These are phyloP conservation scores for Hippophae rhamnoides DNA, from an alignment of 306 rosid genomes.

Conservation along the genomic window DNA sequence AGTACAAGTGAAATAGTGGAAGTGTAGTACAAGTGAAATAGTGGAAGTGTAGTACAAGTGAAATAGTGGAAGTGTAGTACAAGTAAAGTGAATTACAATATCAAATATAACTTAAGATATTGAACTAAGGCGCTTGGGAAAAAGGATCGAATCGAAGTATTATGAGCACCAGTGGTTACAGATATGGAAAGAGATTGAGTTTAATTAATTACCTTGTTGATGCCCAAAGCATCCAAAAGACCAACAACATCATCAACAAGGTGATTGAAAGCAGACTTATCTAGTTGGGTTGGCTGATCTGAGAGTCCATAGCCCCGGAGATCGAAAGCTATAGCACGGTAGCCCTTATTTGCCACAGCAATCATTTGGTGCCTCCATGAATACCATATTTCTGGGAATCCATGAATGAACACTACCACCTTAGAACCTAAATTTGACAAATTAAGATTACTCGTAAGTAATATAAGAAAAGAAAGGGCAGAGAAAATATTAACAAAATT, in stretches of 20 bases:
- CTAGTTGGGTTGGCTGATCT: constrained; percentile 44
- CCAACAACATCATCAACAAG: constrained; percentile 37
- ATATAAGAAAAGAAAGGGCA: too few species aligned
- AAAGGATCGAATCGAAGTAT: too few species aligned
- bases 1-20: too few species aligned
- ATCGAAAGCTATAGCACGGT: constrained; percentile 57
- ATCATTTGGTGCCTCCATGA: constrained; percentile 74
- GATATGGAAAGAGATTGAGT: not conserved
- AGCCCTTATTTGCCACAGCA: constrained; percentile 53
- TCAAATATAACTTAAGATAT: too few species aligned
- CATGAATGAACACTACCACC: constrained; percentile 63
- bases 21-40: too few species aligned
- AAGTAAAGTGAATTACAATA: too few species aligned
- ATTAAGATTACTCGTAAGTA: not conserved
- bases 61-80: too few species aligned
- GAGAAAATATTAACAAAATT: not conserved
- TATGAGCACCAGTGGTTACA: not conserved
- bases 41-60: too few species aligned
- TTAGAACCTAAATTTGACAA: constrained; percentile 26
- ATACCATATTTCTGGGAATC: constrained; percentile 80
- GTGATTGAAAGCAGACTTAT: constrained; percentile 32
- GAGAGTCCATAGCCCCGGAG: constrained; percentile 78
- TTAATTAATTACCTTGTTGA: constrained; percentile 29
- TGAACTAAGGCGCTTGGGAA: too few species aligned
- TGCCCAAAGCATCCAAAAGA: constrained; percentile 45